These are phyloP conservation scores for Drechslerella coelobrocha DNA, from an alignment of 2,329 filamentous ascomycete genomes.

Conservation along the genomic window DNA sequence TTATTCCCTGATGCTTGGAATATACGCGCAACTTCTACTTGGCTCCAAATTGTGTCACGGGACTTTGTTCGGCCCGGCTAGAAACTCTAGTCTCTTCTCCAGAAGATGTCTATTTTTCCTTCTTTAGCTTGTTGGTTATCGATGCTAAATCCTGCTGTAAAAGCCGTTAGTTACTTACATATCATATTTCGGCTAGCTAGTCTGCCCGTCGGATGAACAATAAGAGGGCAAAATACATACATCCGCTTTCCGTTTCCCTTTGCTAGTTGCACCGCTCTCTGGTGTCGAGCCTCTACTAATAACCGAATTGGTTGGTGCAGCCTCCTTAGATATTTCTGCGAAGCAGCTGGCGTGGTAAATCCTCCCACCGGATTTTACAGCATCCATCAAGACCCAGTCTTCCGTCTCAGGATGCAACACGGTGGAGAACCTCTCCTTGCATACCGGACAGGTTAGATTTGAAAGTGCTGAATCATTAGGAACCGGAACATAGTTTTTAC, in stretches of 20 bases:
- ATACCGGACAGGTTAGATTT: slow-evolving; percentile 86
- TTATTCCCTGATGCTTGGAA: not conserved
- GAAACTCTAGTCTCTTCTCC: too few species aligned
- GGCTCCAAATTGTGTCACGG: not conserved
- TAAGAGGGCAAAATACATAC: too few species aligned
- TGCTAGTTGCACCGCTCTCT: slow-evolving; percentile 32
- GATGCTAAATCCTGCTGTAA: slow-evolving; percentile 42
- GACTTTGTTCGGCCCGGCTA: not conserved
- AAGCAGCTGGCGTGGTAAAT: slow-evolving; percentile 92
- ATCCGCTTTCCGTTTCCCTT: slow-evolving; percentile 46
- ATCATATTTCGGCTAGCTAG: not conserved
- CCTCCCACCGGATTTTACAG: slow-evolving; percentile 75
- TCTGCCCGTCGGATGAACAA: too few species aligned
- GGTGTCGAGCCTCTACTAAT: slow-evolving; percentile 43
- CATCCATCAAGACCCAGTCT: slow-evolving; percentile 97
- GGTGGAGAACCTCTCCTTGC: slow-evolving; percentile 91
- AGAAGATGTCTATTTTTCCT: slow-evolving; percentile 35
- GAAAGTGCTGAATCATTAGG: slow-evolving; percentile 77
- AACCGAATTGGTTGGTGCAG: slow-evolving; percentile 57
- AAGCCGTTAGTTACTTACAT: slow-evolving; percentile 21
- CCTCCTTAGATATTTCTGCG: slow-evolving; percentile 76
- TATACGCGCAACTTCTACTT: too few species aligned
- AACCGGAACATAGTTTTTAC: slow-evolving; percentile 72
- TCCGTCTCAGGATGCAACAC: slow-evolving; percentile 91
- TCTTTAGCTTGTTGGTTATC: slow-evolving; percentile 44